phyloP scores from a whole-genome alignment of 768 basidiomycete species.

The Mycena filopes region DNA sequence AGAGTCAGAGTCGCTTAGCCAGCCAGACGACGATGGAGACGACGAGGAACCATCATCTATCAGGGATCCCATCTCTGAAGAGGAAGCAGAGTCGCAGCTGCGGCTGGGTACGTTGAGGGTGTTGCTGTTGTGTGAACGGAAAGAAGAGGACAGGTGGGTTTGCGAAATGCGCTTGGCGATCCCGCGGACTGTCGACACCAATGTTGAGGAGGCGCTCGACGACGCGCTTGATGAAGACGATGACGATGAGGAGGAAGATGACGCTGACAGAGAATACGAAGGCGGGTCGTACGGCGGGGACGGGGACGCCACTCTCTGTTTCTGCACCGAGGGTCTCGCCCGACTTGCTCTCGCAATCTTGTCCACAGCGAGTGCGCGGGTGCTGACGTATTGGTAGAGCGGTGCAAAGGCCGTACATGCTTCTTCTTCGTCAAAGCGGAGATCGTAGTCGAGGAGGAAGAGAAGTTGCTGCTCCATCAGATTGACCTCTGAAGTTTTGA shows the following conservation, averaged over 20 bases:
- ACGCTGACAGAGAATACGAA: slow-evolving; percentile 36
- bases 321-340: slow-evolving; percentile 41
- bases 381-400: slow-evolving; percentile 57
- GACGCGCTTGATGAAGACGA: slow-evolving; percentile 21
- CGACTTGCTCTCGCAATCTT: slow-evolving; percentile 64
- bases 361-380: slow-evolving; percentile 63
- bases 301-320: slow-evolving; percentile 49
- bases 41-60: slow-evolving; percentile 71
- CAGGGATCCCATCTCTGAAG: slow-evolving; percentile 70
- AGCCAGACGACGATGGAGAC: slow-evolving; percentile 62
- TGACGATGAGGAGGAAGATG: slow-evolving; percentile 46
- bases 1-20: slow-evolving; percentile 63
- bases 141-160: slow-evolving; percentile 48
- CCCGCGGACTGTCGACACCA: slow-evolving; percentile 67
- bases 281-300: slow-evolving; percentile 52
- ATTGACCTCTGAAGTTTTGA: slow-evolving; percentile 85
- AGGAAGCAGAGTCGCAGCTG: slow-evolving; percentile 52
- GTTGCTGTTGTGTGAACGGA: slow-evolving; percentile 36
- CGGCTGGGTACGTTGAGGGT: slow-evolving; percentile 56
- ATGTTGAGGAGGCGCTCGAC: slow-evolving; percentile 41
- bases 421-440: slow-evolving; percentile 89
- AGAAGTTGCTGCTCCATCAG: slow-evolving; percentile 98
- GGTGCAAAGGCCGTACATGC: slow-evolving; percentile 77
- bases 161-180: slow-evolving; percentile 68
- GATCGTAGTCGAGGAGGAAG: slow-evolving; percentile 90